Evolutionary conservation across 2,329 filamentous ascomycete genomes (phyloP).

Genomic region (Penicillium griseofulvum): DNA sequence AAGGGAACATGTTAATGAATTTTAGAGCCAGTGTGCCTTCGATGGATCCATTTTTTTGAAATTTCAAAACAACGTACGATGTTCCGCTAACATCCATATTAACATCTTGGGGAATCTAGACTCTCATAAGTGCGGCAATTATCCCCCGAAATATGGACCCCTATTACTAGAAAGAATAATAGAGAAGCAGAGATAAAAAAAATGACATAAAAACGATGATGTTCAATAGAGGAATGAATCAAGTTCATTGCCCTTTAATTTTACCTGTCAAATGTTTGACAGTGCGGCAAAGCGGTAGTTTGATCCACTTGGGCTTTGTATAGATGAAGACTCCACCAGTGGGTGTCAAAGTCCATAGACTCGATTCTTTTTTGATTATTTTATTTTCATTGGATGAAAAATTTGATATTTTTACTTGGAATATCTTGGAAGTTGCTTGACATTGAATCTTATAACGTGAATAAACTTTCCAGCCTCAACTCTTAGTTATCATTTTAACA

Average conservation of each 20-base stretch:
- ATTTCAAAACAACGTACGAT: neutral
- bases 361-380: neutral
- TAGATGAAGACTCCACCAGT: slow-evolving; percentile 4
- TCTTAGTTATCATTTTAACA: too few species aligned
- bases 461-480: too few species aligned
- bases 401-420: neutral
- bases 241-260: neutral
- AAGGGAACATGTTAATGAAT: neutral
- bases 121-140: neutral
- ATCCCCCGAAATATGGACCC: neutral
- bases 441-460: neutral
- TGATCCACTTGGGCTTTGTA: neutral
- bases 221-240: neutral
- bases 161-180: neutral
- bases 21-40: neutral
- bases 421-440: neutral
- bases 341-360: neutral
- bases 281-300: neutral
- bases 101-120: neutral
- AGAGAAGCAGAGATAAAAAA: neutral
- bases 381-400: neutral
- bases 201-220: neutral
- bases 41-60: neutral
- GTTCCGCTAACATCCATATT: neutral
- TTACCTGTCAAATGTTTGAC: neutral